A percentile compares a stretch with the other conserved stretches of the same genome.
These are phyloP conservation scores for Odonthalia washingtoniensis DNA, from an alignment of 31 red algal species.

Conservation along the genomic window DNA sequence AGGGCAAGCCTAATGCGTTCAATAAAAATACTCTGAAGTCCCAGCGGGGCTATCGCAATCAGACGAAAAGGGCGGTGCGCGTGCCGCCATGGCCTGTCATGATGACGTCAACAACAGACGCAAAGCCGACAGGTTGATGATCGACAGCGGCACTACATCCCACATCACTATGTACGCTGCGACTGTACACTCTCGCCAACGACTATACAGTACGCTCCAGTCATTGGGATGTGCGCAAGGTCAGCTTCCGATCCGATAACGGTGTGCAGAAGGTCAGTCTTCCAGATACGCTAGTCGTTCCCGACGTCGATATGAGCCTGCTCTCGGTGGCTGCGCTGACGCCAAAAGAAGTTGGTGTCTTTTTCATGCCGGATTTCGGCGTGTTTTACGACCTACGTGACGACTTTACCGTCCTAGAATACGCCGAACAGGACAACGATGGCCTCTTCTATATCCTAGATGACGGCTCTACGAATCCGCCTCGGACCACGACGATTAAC, in stretches of 20 bases:
- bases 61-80: background rate
- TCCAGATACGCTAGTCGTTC: background rate
- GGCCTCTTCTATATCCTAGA: slow-evolving; percentile 32
- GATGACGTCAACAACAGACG: background rate
- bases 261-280: background rate
- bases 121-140: slow-evolving; percentile 5
- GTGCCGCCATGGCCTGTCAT: slow-evolving; percentile 1
- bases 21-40: background rate
- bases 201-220: slow-evolving; percentile 10
- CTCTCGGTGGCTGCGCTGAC: slow-evolving; percentile 29
- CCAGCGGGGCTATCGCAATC: background rate
- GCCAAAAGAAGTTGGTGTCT: background rate
- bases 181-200: background rate
- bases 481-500: too few relatives aligned
- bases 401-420: slow-evolving; percentile 16
- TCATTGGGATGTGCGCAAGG: background rate
- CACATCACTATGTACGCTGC: slow-evolving; percentile 26
- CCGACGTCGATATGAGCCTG: slow-evolving; percentile 31
- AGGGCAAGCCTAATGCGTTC: background rate
- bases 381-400: slow-evolving; percentile 31
- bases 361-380: slow-evolving; percentile 10
- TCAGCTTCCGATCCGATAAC: background rate
- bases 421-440: slow-evolving; percentile 11
- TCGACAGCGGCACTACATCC: slow-evolving; percentile 36
- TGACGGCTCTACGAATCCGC: background rate